Base-by-base conservation (phyloP, 129 eudicot species). In the Smallanthus sonchifolius region DNA sequence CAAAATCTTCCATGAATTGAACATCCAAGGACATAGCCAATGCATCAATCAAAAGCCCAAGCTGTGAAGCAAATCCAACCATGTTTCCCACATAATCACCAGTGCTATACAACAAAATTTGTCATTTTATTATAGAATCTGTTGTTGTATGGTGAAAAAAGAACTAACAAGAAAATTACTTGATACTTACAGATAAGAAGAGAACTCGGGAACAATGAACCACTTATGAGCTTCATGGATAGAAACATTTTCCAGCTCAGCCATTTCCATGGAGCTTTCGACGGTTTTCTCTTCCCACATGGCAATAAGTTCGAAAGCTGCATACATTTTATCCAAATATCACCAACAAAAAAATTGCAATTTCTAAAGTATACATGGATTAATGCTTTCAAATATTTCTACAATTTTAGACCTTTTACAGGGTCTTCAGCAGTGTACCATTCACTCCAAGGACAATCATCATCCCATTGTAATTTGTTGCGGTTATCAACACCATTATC, bases 391-490 rank as follows among this genome's bases (percentile, higher is more conserved):
- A 76, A 30, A 76, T 65, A 67, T 34, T n/a, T 37, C 35, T 4
- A 69, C 39, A 65, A 20, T 51, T 38, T 14, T 30, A 70, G 59
- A 89, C 98, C 95, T 87, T 87, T 89, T 68, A 89, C 77, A 2
- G 98, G 98, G 81, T 92, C 98, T 66, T 92, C 98, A 11, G 96
- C 92, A 59, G 95, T 87, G 79, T 87, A 92, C 96, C 98, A 92
- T 77, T 89, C 89, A 79, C 96, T 89, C 96, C 96, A 89, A 52
- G 96, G 95, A 67, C 96, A 92, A 67, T 89, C 95, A 66, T 87
- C 95, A 75, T 92, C 98, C 98, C 98, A 92, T 80, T 87, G 97
- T 40, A 77, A 34, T 86, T 85, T 89, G 45, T 77, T 83, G 62
- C 70, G 85, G 36, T 49, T 76, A 11, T 86, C 83, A 56, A 74